phyloP scores from a whole-genome alignment of 116 monocot species.

The Papilionanthe hybrid region DNA sequence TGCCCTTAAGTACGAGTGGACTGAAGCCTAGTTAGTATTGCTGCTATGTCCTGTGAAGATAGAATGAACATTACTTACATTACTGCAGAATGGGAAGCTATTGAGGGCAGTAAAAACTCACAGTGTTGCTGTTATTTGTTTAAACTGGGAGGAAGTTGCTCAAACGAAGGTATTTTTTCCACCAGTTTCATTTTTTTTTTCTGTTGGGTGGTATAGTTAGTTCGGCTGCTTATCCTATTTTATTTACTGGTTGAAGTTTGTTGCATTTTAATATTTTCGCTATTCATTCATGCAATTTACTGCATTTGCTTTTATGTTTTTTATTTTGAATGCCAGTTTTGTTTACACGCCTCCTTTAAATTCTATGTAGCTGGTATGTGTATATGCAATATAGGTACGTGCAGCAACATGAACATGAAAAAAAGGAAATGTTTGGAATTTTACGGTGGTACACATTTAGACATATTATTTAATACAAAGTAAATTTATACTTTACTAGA shows the following conservation, averaged over 20 bases:
- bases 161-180: slow-evolving; percentile 28
- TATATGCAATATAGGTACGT: neutral
- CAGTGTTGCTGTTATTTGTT: slow-evolving; percentile 57
- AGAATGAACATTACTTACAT: neutral
- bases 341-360: neutral
- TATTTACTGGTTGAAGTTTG: neutral
- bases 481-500: neutral
- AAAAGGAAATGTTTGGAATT: neutral
- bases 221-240: neutral
- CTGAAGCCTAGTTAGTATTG: neutral
- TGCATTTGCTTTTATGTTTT: neutral
- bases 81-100: slow-evolving; percentile 79
- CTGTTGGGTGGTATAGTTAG: neutral
- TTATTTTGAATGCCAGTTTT: neutral
- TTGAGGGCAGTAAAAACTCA: slow-evolving; percentile 58
- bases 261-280: neutral
- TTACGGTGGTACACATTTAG: neutral
- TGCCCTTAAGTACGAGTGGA: neutral
- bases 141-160: slow-evolving; percentile 78
- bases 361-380: neutral
- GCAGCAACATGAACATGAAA: neutral
- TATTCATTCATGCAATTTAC: neutral
- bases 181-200: neutral
- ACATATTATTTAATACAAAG: neutral
- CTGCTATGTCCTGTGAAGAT: neutral